Base-by-base conservation (phyloP, 352 stramenopile species). In the Pythium vanterpoolii region DNA sequence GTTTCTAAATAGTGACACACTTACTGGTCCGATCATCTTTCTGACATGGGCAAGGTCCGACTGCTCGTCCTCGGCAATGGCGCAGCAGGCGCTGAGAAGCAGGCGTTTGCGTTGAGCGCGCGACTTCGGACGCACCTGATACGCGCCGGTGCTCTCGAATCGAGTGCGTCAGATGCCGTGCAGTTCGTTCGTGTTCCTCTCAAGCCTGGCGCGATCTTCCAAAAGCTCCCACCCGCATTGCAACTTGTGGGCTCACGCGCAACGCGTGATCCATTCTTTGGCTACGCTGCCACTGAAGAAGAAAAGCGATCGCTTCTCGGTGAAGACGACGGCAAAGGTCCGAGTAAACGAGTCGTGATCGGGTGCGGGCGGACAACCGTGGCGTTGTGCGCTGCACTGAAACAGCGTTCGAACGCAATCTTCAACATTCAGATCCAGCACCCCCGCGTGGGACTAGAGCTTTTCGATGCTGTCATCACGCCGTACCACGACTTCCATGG, bases 371-470 rank as follows among this genome's bases (percentile, higher is more conserved):
- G 83, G 2, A 77, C 78, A 14, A 93, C 83, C 0, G 76, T 90
- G 21, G 60, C 83, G 39, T 62, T 93, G 13, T 84, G 80, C 59
- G 80, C 76, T 9, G 62, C 74, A 38, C 55, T 89, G 53, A 84
- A 83, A 56, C 69, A 47, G 60, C 52, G 63, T 2, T 4, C n/a
- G 10, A 26, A 10, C 13, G 49, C n/a, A n/a, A 60, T 77, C 14
- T 86, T 83, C 45, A 86, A 83, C 66, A 73, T 93, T 43, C 83
- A 93, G 61, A 87, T 93, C 58, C 79, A 93, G 58, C 83, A 93
- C 44, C 83, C 83, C 18, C 77, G 79, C 10, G 74, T 81, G 28
- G 60, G 68, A 1, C 43, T 93, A 27, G 19, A 49, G 10, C 77
- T 76, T 43, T 90, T 90, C 27, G 69, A 89, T 57, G 81, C 80